Conservation (phyloP, 2,329 filamentous ascomycete genomes). For the Penicillium freii region DNA sequence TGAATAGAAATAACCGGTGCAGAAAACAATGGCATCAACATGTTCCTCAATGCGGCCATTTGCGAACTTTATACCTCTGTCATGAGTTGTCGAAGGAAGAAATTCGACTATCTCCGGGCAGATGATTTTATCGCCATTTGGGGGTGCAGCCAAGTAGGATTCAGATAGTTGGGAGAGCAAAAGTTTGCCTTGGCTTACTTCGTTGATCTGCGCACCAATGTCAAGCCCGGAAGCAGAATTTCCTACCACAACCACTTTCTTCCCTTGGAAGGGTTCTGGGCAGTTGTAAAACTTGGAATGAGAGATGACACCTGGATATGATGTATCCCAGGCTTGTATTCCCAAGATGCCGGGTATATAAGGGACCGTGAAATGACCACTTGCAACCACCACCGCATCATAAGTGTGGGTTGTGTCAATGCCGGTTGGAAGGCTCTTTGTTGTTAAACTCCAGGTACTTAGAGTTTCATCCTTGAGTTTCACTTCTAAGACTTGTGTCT, state of each 20-base stretch:
- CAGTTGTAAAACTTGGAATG: slow-evolving; percentile 80
- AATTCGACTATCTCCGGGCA: slow-evolving; percentile 55
- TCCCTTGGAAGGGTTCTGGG: slow-evolving; percentile 60
- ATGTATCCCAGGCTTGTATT: slow-evolving; percentile 58
- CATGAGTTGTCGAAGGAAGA: slow-evolving; percentile 50
- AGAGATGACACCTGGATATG: slow-evolving; percentile 60
- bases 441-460: slow-evolving; percentile 60
- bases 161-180: slow-evolving; percentile 61
- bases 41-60: slow-evolving; percentile 63
- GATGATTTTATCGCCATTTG: slow-evolving; percentile 55
- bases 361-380: slow-evolving; percentile 70
- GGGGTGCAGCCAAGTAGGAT: slow-evolving; percentile 44
- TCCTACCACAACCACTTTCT: slow-evolving; percentile 80
- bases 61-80: slow-evolving; percentile 63
- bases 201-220: slow-evolving; percentile 72
- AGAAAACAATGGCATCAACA: slow-evolving; percentile 78
- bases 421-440: slow-evolving; percentile 51
- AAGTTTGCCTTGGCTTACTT: slow-evolving; percentile 58
- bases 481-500: slow-evolving; percentile 66
- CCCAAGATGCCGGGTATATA: slow-evolving; percentile 63
- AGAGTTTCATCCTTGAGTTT: slow-evolving; percentile 37
- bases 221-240: slow-evolving; percentile 83
- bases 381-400: slow-evolving; percentile 73
- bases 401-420: slow-evolving; percentile 51
- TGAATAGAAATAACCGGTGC: slow-evolving; percentile 84